Conservation (phyloP, 2,329 filamentous ascomycete genomes). For the Chaetomiaceae sp. region DNA sequence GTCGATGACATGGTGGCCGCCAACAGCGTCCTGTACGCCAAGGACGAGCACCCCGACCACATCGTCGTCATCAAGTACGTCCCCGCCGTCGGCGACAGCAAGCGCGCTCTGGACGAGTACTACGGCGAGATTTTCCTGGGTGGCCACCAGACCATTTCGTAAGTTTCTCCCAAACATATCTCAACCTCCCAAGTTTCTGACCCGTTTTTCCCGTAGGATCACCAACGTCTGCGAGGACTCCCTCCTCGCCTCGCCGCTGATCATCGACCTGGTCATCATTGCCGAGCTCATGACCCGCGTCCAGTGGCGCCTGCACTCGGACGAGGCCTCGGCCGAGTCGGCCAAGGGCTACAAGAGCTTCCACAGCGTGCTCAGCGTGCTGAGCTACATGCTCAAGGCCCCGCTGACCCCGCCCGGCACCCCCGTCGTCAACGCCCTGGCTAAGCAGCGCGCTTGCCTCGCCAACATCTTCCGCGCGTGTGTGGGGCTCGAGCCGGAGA, state of each 20-base stretch:
- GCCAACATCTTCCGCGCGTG: conserved; percentile 99
- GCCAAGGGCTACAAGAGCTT: conserved; percentile 80
- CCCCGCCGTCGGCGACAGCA: conserved; percentile 97
- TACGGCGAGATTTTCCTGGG: conserved; percentile 99
- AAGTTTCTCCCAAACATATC: conserved; percentile 32
- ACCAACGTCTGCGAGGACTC: conserved; percentile 99
- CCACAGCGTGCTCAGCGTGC: conserved; percentile 92
- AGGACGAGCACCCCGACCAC: conserved; percentile 94
- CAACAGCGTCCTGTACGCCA: conserved; percentile 83
- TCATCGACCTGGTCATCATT: conserved; percentile 91
- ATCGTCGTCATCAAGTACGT: conserved; percentile 99
- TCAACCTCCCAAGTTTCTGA: background rate
- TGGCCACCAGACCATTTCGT: conserved; percentile 93
- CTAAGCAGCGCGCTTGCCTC: conserved; percentile 90
- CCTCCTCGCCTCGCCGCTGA: conserved; percentile 88
- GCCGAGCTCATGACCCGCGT: conserved; percentile 99
- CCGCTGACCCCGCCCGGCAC: conserved; percentile 91
- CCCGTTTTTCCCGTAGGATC: conserved; percentile 51
- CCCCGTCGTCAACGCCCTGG: conserved; percentile 90
- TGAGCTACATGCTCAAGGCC: conserved; percentile 99
- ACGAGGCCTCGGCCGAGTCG: conserved; percentile 39
- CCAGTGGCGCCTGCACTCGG: conserved; percentile 70
- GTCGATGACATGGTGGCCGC: conserved; percentile 99
- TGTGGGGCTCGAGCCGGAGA: conserved; percentile 93
- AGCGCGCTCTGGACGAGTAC: conserved; percentile 98